These are phyloP conservation scores for Penicillium frequentans DNA, from an alignment of 2,329 filamentous ascomycete genomes.

Conservation along the genomic window DNA sequence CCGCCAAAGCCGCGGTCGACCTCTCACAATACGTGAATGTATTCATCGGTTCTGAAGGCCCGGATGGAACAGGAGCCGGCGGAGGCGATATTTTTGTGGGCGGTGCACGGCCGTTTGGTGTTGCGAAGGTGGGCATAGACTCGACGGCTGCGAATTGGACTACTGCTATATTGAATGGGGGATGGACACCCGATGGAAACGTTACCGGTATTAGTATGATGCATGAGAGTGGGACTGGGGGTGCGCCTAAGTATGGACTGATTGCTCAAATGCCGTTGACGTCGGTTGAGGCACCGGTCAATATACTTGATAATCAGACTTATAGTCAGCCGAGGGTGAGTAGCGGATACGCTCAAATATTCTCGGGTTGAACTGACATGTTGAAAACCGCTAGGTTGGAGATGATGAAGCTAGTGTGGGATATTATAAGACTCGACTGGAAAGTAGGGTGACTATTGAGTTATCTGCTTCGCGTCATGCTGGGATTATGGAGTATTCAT, in stretches of 20 bases:
- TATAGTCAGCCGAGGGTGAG: conserved; percentile 59
- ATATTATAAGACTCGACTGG: conserved; percentile 62
- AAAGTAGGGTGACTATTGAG: conserved; percentile 59
- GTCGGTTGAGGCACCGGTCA: conserved; percentile 39
- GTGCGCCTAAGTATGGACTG: conserved; percentile 41
- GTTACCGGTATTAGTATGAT: conserved; percentile 52
- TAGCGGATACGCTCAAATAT: neutral
- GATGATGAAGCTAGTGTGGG: conserved; percentile 61
- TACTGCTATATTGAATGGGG: conserved; percentile 42
- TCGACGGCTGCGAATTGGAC: conserved; percentile 36
- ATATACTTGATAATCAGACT: conserved; percentile 42
- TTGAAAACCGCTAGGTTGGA: conserved; percentile 26
- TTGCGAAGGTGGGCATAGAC: conserved; percentile 46
- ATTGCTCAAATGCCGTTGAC: conserved; percentile 39
- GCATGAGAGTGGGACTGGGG: conserved; percentile 53
- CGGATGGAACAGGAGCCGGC: conserved; percentile 40
- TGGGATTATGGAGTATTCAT: conserved; percentile 64
- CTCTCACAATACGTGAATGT: conserved; percentile 45
- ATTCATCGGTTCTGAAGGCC: conserved; percentile 50
- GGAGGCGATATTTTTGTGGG: conserved; percentile 48
- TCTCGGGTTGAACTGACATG: neutral
- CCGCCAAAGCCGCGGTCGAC: conserved; percentile 16
- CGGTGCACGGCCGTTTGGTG: conserved; percentile 45
- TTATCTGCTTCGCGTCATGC: conserved; percentile 66
- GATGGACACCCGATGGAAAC: conserved; percentile 50